Evolutionary conservation across 768 basidiomycete species (phyloP), one percentile per base, ranked within the genome.

Genomic region (Plicaturopsis crispa): DNA sequence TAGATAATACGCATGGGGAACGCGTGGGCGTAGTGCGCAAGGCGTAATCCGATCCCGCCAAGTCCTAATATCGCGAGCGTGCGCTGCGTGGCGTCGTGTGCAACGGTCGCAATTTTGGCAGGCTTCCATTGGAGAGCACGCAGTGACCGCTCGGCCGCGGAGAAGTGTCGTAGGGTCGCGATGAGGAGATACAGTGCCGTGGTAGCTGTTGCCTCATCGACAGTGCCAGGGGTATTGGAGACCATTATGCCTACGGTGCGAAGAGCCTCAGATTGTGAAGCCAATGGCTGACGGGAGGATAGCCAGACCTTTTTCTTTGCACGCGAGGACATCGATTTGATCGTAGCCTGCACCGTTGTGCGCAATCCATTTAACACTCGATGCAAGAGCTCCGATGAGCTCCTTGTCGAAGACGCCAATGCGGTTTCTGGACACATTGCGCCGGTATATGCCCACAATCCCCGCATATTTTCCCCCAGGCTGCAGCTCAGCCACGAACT

Each of bases 291-390:
- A 26, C 6, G n/a, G 31, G 20, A 33, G 26, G 31, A 20, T 33
- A 11, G 33, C 3, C 17, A 8, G 48, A 84, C 87, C 85, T 57
- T 71, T 72, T 7, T 69, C 73, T 51, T 75, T 84, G 57, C 82
- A 83, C 4, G 81, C 82, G 5, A 61, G 57, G 12, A 91, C 76
- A 51, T 92, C 84, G 46, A 94, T 82, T 44, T 81, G 78, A 55
- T 96, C 90, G 55, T 96, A 96, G 0, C 92, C 90, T 0, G 92
- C 90, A 8, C 91, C 92, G 41, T 92, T 92, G 57, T 91, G 90
- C 1, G 82, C 86, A 53, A 94, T 88, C 81, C 84, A 91, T 51
- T 80, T 80, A 45, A 93, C 70, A 14, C 66, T 69, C 1, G 67
- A 44, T 1, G 88, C 80, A 7, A 96, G 66, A 0, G 71, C 75